phyloP scores from a whole-genome alignment of 257 asterid species.

The Eustoma russellianum region DNA sequence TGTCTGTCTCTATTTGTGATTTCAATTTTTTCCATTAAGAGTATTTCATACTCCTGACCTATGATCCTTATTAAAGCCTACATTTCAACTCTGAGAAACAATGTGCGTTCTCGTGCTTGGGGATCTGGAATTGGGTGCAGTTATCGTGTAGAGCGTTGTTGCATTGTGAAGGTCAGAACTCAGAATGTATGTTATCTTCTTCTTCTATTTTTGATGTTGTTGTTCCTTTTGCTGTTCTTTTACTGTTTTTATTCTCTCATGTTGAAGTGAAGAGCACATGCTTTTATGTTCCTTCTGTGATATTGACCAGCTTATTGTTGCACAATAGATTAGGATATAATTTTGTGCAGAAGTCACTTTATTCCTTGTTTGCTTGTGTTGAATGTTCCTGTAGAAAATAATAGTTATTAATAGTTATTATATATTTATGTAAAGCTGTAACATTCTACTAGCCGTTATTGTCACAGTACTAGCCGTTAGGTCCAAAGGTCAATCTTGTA shows the following conservation, averaged over 20 bases:
- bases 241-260: neutral
- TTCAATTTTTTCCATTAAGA: neutral
- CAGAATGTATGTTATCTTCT: conserved; percentile 11
- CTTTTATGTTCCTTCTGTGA: too few relatives aligned
- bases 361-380: too few relatives aligned
- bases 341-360: too few relatives aligned
- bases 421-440: too few relatives aligned
- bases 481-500: too few relatives aligned
- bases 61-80: conserved; percentile 45
- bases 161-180: conserved; percentile 66
- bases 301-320: too few relatives aligned
- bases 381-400: neutral
- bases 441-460: too few relatives aligned
- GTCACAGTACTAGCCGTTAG: too few relatives aligned
- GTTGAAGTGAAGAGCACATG: too few relatives aligned
- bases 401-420: too few relatives aligned
- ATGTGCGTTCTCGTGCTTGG: conserved; percentile 97
- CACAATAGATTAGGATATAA: too few relatives aligned
- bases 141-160: conserved; percentile 83
- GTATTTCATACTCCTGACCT: neutral
- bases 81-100: conserved; percentile 83
- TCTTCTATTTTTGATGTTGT: conserved; percentile 1
- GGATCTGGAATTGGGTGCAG: conserved; percentile 96
- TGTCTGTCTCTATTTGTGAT: neutral
- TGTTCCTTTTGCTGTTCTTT: conserved; percentile 1